phyloP scores from a whole-genome alignment of 2,329 filamentous ascomycete genomes.

The Xylaria sp. region DNA sequence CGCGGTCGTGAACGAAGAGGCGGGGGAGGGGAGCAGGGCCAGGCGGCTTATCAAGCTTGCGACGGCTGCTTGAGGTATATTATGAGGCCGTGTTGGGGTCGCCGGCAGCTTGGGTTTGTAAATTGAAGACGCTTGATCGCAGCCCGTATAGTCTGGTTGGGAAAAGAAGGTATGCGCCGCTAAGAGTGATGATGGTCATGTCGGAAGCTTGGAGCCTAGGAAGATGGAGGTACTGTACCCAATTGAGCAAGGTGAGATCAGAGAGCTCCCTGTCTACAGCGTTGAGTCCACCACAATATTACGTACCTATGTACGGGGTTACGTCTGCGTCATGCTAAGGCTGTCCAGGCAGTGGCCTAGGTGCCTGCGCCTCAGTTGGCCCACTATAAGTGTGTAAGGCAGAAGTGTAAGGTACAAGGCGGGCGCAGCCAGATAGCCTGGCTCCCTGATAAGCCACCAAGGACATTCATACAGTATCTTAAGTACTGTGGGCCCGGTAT shows the following conservation, averaged over 20 bases:
- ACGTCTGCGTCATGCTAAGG: constrained; percentile 22
- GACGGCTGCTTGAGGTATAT: not conserved
- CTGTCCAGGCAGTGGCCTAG: too few species aligned
- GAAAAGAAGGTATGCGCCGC: constrained; percentile 15
- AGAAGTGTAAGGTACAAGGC: too few species aligned
- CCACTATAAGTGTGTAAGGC: too few species aligned
- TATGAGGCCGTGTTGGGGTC: not conserved
- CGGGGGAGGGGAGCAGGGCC: constrained; percentile 35
- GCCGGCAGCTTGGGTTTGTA: not conserved
- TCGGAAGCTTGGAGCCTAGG: constrained; percentile 25
- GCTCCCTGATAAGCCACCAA: too few species aligned
- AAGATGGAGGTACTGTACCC: constrained; percentile 23
- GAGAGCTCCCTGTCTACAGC: not conserved
- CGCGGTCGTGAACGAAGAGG: constrained; percentile 28
- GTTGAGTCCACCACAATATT: too few species aligned
- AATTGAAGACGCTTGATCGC: constrained; percentile 8
- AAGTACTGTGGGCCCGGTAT: too few species aligned
- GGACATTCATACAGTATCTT: too few species aligned
- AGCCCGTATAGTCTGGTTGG: not conserved
- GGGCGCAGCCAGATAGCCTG: too few species aligned
- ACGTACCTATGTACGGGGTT: not conserved
- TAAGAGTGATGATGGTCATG: constrained; percentile 22
- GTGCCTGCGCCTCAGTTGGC: too few species aligned
- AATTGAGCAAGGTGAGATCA: constrained; percentile 16
- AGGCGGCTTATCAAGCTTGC: constrained; percentile 11